Percentiles rank a stretch among this genome's conserved stretches.
Conservation (phyloP, 306 rosid species). For the Prunus campanulata region DNA sequence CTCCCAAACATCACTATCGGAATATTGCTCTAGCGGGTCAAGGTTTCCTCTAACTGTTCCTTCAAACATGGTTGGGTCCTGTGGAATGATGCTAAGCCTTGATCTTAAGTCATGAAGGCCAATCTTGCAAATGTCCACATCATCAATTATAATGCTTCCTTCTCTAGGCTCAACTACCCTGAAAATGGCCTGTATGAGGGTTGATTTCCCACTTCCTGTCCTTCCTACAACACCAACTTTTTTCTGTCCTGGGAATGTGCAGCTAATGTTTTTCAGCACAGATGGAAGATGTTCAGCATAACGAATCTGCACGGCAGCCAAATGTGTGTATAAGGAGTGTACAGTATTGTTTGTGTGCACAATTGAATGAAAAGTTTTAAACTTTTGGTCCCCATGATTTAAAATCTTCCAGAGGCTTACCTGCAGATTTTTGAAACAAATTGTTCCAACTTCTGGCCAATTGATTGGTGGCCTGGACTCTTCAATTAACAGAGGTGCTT, state of each 20-base stretch:
- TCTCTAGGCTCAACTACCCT: constrained; percentile 86
- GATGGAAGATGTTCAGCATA: constrained; percentile 92
- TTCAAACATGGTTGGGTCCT: constrained; percentile 88
- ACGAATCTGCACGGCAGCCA: constrained; percentile 57
- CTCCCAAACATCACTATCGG: constrained; percentile 82
- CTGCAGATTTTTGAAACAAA: constrained; percentile 70
- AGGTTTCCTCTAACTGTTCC: constrained; percentile 90
- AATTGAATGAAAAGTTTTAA: neutral
- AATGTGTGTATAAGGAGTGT: neutral
- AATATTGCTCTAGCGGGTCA: constrained; percentile 64
- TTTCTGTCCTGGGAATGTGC: constrained; percentile 88
- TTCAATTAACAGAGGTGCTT: constrained; percentile 80
- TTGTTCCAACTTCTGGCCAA: constrained; percentile 90
- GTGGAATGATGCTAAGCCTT: constrained; percentile 92
- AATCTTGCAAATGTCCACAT: constrained; percentile 67
- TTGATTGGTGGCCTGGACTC: constrained; percentile 64
- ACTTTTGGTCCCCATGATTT: neutral
- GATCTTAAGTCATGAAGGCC: constrained; percentile 92
- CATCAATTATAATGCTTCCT: constrained; percentile 79
- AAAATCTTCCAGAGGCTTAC: constrained; percentile 27
- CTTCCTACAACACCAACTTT: constrained; percentile 95
- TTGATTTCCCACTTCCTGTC: constrained; percentile 95
- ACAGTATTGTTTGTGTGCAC: neutral
- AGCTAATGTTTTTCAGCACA: constrained; percentile 67
- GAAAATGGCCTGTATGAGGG: constrained; percentile 90